These are phyloP conservation scores for Trichomonas tenax DNA, from an alignment of 208 protist species.

Conservation along the genomic window DNA sequence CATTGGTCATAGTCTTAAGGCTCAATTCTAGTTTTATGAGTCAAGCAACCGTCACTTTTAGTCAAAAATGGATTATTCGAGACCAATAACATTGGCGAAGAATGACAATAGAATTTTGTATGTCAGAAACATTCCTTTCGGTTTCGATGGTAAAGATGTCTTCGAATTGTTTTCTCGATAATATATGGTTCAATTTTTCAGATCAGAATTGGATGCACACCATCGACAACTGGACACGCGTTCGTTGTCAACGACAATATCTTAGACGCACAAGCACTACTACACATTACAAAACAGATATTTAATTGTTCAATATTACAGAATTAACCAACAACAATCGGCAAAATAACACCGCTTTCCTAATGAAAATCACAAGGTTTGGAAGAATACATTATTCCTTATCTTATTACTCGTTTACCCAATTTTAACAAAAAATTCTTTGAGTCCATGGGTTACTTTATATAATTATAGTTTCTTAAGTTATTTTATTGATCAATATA, in stretches of 20 bases:
- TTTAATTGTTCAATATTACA: conserved; percentile 18
- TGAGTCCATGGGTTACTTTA: too few relatives aligned
- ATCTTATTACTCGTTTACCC: too few relatives aligned
- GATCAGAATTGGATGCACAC: neutral
- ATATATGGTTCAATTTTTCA: conserved; percentile 20
- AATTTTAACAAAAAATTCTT: too few relatives aligned
- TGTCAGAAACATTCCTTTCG: neutral
- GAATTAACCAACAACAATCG: neutral
- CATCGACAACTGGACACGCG: neutral
- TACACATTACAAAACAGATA: neutral
- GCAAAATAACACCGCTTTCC: too few relatives aligned
- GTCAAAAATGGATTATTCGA: neutral
- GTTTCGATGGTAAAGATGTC: neutral
- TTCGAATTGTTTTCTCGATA: neutral
- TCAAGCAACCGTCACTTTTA: too few relatives aligned
- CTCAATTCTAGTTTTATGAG: too few relatives aligned
- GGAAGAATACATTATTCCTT: too few relatives aligned
- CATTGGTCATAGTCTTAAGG: too few relatives aligned
- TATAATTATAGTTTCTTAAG: too few relatives aligned
- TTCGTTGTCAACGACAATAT: conserved; percentile 13
- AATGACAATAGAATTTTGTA: neutral
- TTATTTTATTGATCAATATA: too few relatives aligned
- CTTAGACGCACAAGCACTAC: neutral
- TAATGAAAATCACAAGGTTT: too few relatives aligned
- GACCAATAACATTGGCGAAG: neutral